Evolutionary conservation across 164 flowering plant species (phyloP), one percentile per base, ranked within the genome.

Genomic region (Magnolia changhungtana): DNA sequence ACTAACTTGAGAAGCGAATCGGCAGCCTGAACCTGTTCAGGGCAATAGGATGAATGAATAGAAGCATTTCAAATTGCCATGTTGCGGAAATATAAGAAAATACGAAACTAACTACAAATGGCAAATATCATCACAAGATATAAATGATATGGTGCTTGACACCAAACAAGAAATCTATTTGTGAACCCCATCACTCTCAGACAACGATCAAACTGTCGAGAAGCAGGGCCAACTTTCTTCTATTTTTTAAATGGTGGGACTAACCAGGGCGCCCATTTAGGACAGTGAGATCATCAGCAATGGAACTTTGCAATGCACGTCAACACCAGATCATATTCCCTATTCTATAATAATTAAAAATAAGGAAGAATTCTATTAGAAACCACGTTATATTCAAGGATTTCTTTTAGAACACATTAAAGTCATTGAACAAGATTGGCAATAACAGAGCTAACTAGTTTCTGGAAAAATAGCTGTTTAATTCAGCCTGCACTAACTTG

Each of bases 1-100:
- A 96, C 98, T 86, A 96, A 82, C 81, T 94, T 92, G 20, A 94
- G 94, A 63, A 96, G 77, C 18, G 98, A 96, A 52, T 93, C 98
- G 4, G 99, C 97, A 37, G 98, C 94, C 75, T 91, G 97, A 71
- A 92, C 99, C 99, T 95, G 91, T 76, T 74, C 52, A 69, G 14
- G 19, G 37, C 8, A 69, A 66, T 55, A 8, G 29, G 7, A 74
- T 37, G 7, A 49, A 74, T 21, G 50, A 16, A 31, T 37, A 21
- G 23, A 72, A 18, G 45, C 19, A 72, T 19, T 70, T 50, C 8
- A 10, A 70, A 49, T 50, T 70, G 72, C 23, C 21, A 55, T 0
- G 13, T 10, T 55, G 61, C 13, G 13, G 61, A 55, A 37, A 37
- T 3, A 37, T 37, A 37, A 37, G 45, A 37, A 37, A 37, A 37